Conservation (phyloP, 345 rosid species). For the Leavenworthia alabamica region DNA sequence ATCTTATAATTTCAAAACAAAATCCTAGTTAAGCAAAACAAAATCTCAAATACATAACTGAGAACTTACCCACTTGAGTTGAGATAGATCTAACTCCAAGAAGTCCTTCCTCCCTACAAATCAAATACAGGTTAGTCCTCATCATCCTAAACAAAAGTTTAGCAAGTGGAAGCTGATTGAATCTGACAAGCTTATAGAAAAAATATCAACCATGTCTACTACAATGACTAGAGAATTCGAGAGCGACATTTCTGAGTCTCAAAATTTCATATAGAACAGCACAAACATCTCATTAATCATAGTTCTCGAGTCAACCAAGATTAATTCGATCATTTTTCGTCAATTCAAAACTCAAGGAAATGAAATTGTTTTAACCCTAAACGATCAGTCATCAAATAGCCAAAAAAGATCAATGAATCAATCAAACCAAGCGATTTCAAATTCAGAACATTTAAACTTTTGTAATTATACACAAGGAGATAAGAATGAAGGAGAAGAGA, state of each 20-base stretch:
- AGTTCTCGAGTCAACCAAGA: neutral
- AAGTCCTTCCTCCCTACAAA: slow-evolving; percentile 68
- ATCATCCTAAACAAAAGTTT: neutral
- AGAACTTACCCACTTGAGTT: slow-evolving; percentile 75
- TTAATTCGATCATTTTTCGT: neutral
- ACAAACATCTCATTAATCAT: neutral
- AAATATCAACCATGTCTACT: neutral
- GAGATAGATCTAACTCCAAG: slow-evolving; percentile 72
- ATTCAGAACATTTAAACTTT: neutral
- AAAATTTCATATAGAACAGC: neutral
- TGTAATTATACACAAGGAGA: neutral
- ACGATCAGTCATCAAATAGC: neutral
- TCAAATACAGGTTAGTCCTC: slow-evolving; percentile 8
- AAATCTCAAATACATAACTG: neutral
- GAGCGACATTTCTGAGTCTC: slow-evolving; percentile 1
- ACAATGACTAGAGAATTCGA: too few species aligned
- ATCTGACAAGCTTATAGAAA: neutral
- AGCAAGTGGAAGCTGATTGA: neutral
- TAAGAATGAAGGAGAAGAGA: neutral
- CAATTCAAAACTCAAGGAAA: neutral
- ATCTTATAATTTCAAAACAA: neutral
- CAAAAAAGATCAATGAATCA: neutral
- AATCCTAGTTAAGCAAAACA: neutral
- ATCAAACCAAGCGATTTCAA: neutral
- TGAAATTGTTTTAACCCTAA: slow-evolving; percentile 2